Percentiles rank a stretch among this genome's conserved stretches.
phyloP scores from a whole-genome alignment of 2,329 filamentous ascomycete species.

The Byssochlamys sp. region DNA sequence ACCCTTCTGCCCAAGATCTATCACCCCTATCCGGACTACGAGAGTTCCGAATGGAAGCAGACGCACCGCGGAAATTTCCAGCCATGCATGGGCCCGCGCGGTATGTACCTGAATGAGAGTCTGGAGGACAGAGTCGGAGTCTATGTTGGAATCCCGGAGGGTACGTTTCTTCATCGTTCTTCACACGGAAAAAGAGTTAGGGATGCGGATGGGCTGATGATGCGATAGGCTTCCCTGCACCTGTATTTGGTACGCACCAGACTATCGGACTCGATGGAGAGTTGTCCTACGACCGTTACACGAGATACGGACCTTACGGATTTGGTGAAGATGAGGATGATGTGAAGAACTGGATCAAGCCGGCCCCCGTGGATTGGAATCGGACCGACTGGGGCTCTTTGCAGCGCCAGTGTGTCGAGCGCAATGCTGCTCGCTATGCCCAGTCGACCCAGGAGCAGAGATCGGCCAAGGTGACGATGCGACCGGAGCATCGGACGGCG shows the following conservation, averaged over 20 bases:
- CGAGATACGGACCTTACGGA: constrained; percentile 54
- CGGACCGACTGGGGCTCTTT: constrained; percentile 61
- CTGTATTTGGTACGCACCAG: constrained; percentile 55
- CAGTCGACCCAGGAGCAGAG: background rate
- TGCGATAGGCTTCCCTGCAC: constrained; percentile 44
- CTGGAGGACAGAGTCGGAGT: constrained; percentile 56
- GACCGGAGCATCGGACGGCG: constrained; percentile 38
- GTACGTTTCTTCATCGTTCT: background rate
- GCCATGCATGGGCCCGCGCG: constrained; percentile 54
- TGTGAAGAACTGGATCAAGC: constrained; percentile 16
- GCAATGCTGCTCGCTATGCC: constrained; percentile 57
- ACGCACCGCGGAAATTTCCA: constrained; percentile 50
- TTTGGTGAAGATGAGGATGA: constrained; percentile 20
- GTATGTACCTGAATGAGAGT: constrained; percentile 42
- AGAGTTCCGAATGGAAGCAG: constrained; percentile 51
- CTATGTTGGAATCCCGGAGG: constrained; percentile 31
- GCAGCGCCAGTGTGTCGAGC: constrained; percentile 55
- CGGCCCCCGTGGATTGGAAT: constrained; percentile 42
- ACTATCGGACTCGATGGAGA: constrained; percentile 52
- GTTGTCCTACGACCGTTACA: constrained; percentile 59
- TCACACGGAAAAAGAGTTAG: background rate
- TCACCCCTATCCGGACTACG: constrained; percentile 64
- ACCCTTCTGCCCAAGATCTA: constrained; percentile 44
- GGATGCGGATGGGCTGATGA: background rate
- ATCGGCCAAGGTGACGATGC: background rate